A percentile compares a stretch with the other conserved stretches of the same genome.
Evolutionary conservation across 306 rosid species (phyloP).

Genomic region (Prunus mume): DNA sequence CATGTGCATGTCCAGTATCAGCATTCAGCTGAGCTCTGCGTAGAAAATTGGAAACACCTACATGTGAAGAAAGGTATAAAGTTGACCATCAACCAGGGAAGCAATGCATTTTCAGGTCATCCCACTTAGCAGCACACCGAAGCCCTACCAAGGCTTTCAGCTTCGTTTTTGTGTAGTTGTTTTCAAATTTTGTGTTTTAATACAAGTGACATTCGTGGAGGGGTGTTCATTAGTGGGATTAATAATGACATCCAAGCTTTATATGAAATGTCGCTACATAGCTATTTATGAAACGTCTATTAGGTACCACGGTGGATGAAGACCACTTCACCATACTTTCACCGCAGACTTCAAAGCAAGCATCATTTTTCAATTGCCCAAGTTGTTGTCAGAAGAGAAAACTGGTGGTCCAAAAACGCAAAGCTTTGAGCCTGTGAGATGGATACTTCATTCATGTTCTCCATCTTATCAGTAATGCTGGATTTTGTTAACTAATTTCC

Average conservation of each 20-base stretch:
- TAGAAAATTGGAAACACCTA: not conserved
- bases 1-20: not conserved
- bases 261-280: not conserved
- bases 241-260: not conserved
- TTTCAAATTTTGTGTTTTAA: no score
- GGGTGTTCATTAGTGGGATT: not conserved
- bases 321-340: not conserved
- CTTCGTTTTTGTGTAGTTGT: no score
- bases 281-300: not conserved
- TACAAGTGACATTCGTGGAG: no score
- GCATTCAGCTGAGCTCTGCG: not conserved
- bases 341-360: not conserved
- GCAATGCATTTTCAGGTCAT: constrained; percentile 8
- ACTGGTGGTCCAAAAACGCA: not conserved
- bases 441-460: no score
- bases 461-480: no score
- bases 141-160: not conserved
- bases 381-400: not conserved
- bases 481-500: no score
- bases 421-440: not conserved
- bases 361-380: not conserved
- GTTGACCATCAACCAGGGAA: not conserved
- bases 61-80: not conserved
- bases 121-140: not conserved
- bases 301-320: not conserved